Evolutionary conservation across 2,329 filamentous ascomycete genomes (phyloP).

Genomic region (Trichoderma polysporum): DNA sequence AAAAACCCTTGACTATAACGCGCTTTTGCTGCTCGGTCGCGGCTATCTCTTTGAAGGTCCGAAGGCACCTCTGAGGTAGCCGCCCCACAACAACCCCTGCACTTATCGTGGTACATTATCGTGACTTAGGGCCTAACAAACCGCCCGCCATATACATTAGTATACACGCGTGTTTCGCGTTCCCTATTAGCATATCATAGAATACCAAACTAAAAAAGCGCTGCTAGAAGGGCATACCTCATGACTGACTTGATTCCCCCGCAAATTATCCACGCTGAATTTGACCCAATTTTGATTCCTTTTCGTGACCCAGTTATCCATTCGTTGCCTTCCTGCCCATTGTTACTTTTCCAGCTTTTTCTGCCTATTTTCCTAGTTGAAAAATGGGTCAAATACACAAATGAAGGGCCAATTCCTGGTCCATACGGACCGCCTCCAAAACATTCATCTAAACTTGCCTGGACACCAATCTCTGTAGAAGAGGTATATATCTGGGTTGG

Average conservation of each 20-base stretch:
- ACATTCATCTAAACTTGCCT: background rate
- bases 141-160: background rate
- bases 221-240: background rate
- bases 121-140: background rate
- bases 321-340: background rate
- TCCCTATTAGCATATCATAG: background rate
- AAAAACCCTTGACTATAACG: no score
- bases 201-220: background rate
- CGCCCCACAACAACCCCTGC: background rate
- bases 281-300: background rate
- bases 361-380: background rate
- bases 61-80: background rate
- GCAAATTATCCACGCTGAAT: background rate
- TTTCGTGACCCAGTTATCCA: background rate
- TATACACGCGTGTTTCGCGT: background rate
- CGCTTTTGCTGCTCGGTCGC: no score
- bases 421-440: background rate
- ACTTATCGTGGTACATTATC: background rate
- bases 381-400: background rate
- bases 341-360: background rate
- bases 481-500: background rate
- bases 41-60: background rate
- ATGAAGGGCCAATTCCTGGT: background rate
- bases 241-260: background rate
- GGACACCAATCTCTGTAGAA: background rate